Base-by-base conservation (phyloP, 129 eudicot species). In the Pittosporum tobira region DNA sequence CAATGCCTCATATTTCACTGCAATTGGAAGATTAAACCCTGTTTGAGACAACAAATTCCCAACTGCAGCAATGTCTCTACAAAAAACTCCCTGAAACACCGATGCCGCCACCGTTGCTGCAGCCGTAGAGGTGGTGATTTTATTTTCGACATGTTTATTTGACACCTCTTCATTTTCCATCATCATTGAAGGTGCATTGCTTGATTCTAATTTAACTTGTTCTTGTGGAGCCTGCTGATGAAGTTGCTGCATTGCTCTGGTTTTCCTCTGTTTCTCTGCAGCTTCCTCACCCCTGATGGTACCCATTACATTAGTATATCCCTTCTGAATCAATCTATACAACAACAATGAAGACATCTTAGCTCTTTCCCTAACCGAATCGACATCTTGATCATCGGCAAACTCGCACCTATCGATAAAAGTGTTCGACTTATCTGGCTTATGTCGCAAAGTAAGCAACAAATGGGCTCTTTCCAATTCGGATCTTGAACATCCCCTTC, bases 401-500 rank as follows among this genome's bases (percentile, higher is more conserved):
- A 93, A 79, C 67, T 93, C 99, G 8, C 96, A 93, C 65, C 96
- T 72, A 31, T 87, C 99, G 0, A 93, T 77, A 30, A 93, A 93
- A 6, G 82, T 57, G 9, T 68, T 70, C 9, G 99, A 81, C 61
- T 77, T 79, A 61, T 93, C 99, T 0, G 99, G 99, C 59, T 87
- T 93, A 71, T 93, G 99, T 52, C 82, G 84, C 46, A 93, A 48
- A 2, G 74, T 77, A 10, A 93, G 78, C 71, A 93, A 63, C 74
- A 93, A 73, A 84, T 93, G 94, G 1, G 99, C 96, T 52, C 99
- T 61, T 47, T 87, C 94, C 66, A 93, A 51, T 59, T 93, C 99
- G 21, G 99, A 87, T 52, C 93, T 68, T 1, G 96, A 81, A 62
- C 99, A 93, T 2, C 99, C 99, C 12, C 94, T 70, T 64, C 79